These are phyloP conservation scores for Fusarium sp. DNA, from an alignment of 2,329 filamentous ascomycete genomes.

Conservation along the genomic window DNA sequence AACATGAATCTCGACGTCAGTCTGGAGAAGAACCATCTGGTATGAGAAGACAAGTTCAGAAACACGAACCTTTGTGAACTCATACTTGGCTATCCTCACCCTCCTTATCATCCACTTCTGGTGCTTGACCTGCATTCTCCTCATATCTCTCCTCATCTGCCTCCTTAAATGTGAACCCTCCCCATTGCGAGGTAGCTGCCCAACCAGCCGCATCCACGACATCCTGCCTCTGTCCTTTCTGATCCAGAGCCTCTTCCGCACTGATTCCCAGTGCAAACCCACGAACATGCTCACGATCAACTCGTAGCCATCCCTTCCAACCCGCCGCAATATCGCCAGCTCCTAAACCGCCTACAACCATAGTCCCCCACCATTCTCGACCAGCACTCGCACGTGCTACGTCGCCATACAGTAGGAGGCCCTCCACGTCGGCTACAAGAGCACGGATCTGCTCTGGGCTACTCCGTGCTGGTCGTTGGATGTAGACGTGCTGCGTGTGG, in stretches of 20 bases:
- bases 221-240: constrained; percentile 57
- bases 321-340: constrained; percentile 53
- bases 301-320: constrained; percentile 67
- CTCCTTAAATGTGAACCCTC: constrained; percentile 61
- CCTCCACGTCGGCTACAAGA: constrained; percentile 59
- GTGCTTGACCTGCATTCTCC: not conserved
- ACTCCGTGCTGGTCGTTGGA: constrained; percentile 60
- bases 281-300: constrained; percentile 61
- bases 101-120: not conserved
- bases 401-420: constrained; percentile 66
- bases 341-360: constrained; percentile 64
- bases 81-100: not conserved
- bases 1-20: constrained; percentile 19
- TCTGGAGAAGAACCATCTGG: not conserved
- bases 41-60: not conserved
- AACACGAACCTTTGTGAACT: not conserved
- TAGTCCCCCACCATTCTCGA: constrained; percentile 71
- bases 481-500: constrained; percentile 66
- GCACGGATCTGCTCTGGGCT: constrained; percentile 51
- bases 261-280: constrained; percentile 59
- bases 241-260: constrained; percentile 62
- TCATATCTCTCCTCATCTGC: not conserved
- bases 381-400: constrained; percentile 57
- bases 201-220: constrained; percentile 62
- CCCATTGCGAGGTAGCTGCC: constrained; percentile 65